Percentiles rank a stretch among this genome's conserved stretches.
These are phyloP conservation scores for Pyrus pyrifolia DNA, from an alignment of 306 rosid species.

Conservation along the genomic window DNA sequence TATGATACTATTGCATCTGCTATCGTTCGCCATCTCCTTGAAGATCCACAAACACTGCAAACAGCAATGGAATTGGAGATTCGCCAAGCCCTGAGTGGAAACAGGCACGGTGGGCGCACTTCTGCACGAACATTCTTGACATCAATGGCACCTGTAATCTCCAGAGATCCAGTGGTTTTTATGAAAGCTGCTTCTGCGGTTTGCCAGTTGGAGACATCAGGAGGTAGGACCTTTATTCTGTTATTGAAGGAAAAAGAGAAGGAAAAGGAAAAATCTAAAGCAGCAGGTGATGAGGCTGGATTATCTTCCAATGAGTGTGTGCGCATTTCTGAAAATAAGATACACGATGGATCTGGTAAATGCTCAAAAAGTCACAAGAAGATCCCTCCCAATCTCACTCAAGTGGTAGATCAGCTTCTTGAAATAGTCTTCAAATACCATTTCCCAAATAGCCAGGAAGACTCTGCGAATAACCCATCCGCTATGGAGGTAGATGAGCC, in stretches of 20 bases:
- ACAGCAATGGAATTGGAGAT: slow-evolving; percentile 96
- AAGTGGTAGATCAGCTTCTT: slow-evolving; percentile 93
- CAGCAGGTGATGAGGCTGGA: slow-evolving; percentile 56
- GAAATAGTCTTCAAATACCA: slow-evolving; percentile 87
- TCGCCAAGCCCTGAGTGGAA: slow-evolving; percentile 74
- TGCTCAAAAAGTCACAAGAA: slow-evolving; percentile 79
- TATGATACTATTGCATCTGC: slow-evolving; percentile 94
- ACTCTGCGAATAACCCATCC: slow-evolving; percentile 37
- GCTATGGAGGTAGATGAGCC: slow-evolving; percentile 94
- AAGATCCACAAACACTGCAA: slow-evolving; percentile 97
- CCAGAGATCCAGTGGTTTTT: slow-evolving; percentile 91
- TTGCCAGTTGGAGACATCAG: slow-evolving; percentile 91
- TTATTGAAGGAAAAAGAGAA: slow-evolving; percentile 77
- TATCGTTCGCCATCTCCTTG: slow-evolving; percentile 94
- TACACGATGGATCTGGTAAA: slow-evolving; percentile 74
- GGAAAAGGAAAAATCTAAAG: slow-evolving; percentile 79
- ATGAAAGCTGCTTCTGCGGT: slow-evolving; percentile 88
- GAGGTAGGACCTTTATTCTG: slow-evolving; percentile 76
- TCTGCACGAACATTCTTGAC: slow-evolving; percentile 73
- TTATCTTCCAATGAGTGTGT: slow-evolving; percentile 67
- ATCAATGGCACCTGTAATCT: slow-evolving; percentile 88
- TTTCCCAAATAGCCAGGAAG: slow-evolving; percentile 44
- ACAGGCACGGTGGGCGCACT: slow-evolving; percentile 75
- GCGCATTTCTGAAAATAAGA: slow-evolving; percentile 73
- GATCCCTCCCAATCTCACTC: slow-evolving; percentile 84